These are phyloP conservation scores for Botrytis fragariae DNA, from an alignment of 2,329 filamentous ascomycete species.

Conservation along the genomic window DNA sequence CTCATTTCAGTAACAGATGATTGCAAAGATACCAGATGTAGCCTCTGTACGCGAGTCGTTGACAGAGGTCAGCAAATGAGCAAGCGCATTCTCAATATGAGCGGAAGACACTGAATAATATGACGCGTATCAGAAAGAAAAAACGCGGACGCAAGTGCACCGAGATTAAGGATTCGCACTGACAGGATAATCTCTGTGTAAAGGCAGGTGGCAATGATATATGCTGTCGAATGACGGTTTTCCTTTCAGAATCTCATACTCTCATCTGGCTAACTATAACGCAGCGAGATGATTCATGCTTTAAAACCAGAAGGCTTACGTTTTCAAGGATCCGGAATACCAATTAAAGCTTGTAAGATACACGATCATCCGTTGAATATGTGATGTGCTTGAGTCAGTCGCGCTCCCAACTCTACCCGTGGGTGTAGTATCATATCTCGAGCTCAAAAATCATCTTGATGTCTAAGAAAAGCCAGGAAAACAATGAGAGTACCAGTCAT, in stretches of 20 bases:
- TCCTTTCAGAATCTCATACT: neutral
- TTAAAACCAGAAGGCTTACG: neutral
- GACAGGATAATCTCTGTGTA: neutral
- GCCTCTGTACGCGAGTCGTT: neutral
- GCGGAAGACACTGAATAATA: neutral
- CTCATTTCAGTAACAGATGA: neutral
- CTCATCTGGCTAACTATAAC: neutral
- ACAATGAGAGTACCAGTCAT: neutral
- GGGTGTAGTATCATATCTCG: neutral
- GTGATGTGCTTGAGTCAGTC: neutral
- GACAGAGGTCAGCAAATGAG: neutral
- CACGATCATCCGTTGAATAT: neutral
- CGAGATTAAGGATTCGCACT: neutral
- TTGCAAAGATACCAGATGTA: neutral
- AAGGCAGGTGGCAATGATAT: neutral
- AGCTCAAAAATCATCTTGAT: neutral
- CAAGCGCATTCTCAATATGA: neutral
- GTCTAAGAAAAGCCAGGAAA: neutral
- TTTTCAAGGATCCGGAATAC: neutral
- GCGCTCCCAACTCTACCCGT: accelerated
- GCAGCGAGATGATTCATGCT: neutral
- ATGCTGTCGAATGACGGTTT: neutral
- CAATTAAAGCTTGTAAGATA: neutral
- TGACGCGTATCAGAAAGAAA: neutral
- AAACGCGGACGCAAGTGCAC: neutral